Conservation (phyloP, 306 rosid genomes). For the Quercus parvula region DNA sequence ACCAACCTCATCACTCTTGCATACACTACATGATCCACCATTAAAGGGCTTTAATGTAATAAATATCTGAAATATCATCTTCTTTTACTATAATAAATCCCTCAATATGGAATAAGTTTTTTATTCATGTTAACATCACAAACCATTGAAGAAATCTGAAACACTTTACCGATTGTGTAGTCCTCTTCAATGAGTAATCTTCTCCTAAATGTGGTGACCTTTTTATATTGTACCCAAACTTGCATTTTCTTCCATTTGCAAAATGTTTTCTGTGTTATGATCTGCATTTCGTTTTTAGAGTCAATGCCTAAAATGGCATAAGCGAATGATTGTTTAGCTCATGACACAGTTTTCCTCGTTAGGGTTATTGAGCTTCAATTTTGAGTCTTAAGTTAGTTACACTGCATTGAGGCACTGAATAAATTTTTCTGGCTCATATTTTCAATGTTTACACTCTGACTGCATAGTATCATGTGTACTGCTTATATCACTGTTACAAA, state of each 20-base stretch:
- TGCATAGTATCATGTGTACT: no score
- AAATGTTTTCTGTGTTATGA: neutral
- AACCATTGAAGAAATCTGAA: no score
- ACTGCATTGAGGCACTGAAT: neutral
- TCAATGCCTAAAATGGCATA: neutral
- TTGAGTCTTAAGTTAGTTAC: neutral
- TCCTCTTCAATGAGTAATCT: no score
- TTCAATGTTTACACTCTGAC: neutral
- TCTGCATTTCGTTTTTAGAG: neutral
- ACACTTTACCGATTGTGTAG: no score
- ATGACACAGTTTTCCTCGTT: neutral
- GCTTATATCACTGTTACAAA: no score
- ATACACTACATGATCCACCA: neutral
- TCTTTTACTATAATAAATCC: neutral
- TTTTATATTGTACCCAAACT: neutral
- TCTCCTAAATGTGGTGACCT: no score
- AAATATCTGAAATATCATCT: neutral
- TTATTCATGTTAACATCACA: no score
- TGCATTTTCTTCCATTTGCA: neutral
- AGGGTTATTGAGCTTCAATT: neutral
- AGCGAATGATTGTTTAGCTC: neutral
- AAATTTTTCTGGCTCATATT: neutral
- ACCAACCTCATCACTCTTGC: neutral
- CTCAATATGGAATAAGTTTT: no score
- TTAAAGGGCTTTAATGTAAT: no score